A percentile compares a stretch with the other conserved stretches of the same genome.
These are phyloP conservation scores for Hanseniaspora taiwanica DNA, from an alignment of 805 yeast species.

Conservation along the genomic window DNA sequence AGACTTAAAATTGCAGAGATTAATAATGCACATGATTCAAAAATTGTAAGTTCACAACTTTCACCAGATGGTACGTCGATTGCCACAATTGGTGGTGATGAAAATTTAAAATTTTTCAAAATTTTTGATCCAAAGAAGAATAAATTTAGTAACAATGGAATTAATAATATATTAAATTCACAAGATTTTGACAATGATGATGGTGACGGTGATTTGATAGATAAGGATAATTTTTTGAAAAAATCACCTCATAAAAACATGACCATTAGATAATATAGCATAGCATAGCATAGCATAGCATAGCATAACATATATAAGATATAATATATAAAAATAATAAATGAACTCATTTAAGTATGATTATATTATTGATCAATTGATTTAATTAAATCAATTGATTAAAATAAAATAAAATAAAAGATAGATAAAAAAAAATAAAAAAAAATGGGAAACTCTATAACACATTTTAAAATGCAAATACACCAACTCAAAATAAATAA, in stretches of 20 bases:
- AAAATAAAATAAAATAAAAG: neutral
- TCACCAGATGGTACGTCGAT: slow-evolving; percentile 85
- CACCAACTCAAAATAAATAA: neutral
- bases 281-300: too few species aligned
- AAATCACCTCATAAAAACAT: slow-evolving; percentile 1
- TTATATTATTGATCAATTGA: too few species aligned
- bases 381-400: too few species aligned
- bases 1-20: slow-evolving; percentile 82
- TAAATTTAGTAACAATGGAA: neutral
- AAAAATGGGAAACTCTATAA: neutral
- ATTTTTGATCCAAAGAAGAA: slow-evolving; percentile 48
- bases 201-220: slow-evolving; percentile 11
- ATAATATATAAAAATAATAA: neutral
- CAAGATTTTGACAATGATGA: slow-evolving; percentile 19
- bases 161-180: neutral
- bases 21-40: slow-evolving; percentile 72
- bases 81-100: slow-evolving; percentile 95
- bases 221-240: slow-evolving; percentile 1
- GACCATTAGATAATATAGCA: neutral
- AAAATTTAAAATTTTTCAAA: slow-evolving; percentile 89
- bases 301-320: too few species aligned
- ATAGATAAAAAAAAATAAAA: neutral
- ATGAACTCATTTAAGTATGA: neutral
- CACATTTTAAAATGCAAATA: neutral
- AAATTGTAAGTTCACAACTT: slow-evolving; percentile 69